These are phyloP conservation scores for Sporothrix variecibatus DNA, from an alignment of 2,329 filamentous ascomycete genomes.

Conservation along the genomic window DNA sequence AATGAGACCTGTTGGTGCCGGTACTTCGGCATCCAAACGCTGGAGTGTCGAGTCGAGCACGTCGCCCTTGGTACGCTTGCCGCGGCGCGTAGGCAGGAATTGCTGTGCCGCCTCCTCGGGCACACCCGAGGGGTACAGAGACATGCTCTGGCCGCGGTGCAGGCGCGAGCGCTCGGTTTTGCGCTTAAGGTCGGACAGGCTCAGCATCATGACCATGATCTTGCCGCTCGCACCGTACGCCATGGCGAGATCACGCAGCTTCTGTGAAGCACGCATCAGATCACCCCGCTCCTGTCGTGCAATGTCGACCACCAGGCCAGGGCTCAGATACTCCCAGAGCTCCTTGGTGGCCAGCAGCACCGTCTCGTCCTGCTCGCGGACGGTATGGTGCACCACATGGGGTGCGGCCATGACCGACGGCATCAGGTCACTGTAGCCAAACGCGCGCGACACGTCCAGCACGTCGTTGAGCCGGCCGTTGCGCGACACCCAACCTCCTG, in stretches of 20 bases:
- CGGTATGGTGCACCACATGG: conserved; percentile 72
- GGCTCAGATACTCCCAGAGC: conserved; percentile 91
- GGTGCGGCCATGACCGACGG: conserved; percentile 91
- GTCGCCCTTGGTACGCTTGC: conserved; percentile 63
- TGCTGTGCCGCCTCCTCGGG: conserved; percentile 64
- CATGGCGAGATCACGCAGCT: conserved; percentile 90
- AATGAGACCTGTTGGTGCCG: conserved; percentile 85
- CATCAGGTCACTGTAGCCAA: conserved; percentile 91
- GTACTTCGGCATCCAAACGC: conserved; percentile 84
- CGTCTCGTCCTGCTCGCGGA: conserved; percentile 90
- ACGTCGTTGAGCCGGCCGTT: conserved; percentile 92
- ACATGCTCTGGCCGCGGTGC: conserved; percentile 79
- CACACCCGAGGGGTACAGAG: conserved; percentile 74
- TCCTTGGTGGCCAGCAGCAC: conserved; percentile 88
- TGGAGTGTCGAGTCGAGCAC: conserved; percentile 85
- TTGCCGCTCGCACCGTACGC: conserved; percentile 92
- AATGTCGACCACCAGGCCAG: conserved; percentile 88
- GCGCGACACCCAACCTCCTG: conserved; percentile 92
- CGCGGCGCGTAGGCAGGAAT: conserved; percentile 63
- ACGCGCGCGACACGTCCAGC: conserved; percentile 88
- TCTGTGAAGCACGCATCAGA: conserved; percentile 92
- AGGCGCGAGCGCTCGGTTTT: conserved; percentile 71
- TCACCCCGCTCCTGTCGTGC: conserved; percentile 83
- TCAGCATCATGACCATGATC: conserved; percentile 99
- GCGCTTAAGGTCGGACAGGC: conserved; percentile 86